Evolutionary conservation across 495 filamentous ascomycete species (phyloP).

Genomic region (Xylaria intraflava): DNA sequence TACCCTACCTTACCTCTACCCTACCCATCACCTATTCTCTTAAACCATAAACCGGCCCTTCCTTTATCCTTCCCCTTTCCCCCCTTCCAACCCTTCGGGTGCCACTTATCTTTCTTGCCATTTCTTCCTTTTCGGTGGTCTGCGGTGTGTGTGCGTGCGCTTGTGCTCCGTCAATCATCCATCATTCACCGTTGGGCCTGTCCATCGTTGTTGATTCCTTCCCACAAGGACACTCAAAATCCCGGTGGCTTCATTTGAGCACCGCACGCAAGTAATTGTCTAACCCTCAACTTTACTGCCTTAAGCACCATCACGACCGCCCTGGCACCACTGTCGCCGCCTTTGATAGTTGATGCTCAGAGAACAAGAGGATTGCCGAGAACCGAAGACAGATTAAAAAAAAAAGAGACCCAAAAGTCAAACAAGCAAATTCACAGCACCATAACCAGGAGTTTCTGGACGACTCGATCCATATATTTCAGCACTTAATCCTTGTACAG

Average conservation of each 20-base stretch:
- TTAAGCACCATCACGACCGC: slow-evolving; percentile 6
- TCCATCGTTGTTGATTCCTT: slow-evolving; percentile 21
- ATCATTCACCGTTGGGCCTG: slow-evolving; percentile 25
- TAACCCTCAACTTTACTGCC: background rate
- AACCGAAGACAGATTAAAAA: background rate
- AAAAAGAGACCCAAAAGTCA: background rate
- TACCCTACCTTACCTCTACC: too few species aligned
- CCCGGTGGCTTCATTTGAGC: slow-evolving; percentile 4
- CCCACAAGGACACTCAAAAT: background rate
- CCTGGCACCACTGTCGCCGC: background rate
- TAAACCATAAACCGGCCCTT: slow-evolving; percentile 13
- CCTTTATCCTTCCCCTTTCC: slow-evolving; percentile 27
- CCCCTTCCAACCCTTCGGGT: slow-evolving; percentile 27
- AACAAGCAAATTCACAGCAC: background rate
- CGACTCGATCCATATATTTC: slow-evolving; percentile 14
- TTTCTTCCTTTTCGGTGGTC: slow-evolving; percentile 22
- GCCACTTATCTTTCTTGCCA: slow-evolving; percentile 35
- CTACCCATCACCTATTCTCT: too few species aligned
- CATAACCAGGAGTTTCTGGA: slow-evolving; percentile 14
- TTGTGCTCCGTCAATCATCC: slow-evolving; percentile 17
- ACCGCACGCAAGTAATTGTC: background rate
- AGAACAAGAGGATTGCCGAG: slow-evolving; percentile 1
- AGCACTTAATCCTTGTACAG: slow-evolving; percentile 14
- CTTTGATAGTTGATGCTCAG: background rate
- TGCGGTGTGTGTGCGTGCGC: slow-evolving; percentile 17